Base-by-base conservation (phyloP, 2,329 filamentous ascomycete genomes). In the Teratosphaeria viscida region DNA sequence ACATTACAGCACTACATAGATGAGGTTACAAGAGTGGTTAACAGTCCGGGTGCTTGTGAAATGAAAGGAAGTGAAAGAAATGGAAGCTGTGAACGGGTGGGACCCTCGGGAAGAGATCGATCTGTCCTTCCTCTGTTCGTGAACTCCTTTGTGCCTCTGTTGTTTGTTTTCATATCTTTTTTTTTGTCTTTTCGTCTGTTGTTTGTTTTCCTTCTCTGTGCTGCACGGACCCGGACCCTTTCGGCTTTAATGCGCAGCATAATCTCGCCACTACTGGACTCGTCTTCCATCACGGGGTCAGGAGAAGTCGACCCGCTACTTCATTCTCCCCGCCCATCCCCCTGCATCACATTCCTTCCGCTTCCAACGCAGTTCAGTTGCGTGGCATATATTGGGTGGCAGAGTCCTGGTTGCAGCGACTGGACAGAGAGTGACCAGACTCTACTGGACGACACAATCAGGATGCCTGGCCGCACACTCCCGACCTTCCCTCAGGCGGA, bases 401-500 rank as follows among this genome's bases (percentile, higher is more conserved):
- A 23, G 8, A 19, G 16, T 1, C 6, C 23, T 49, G n/a, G 8
- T 19, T 49, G 43, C n/a, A 49, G 43, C 43, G 19, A 8, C 23
- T 23, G 16, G 8, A 49, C 43, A 19, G 43, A n/a, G 19, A 23
- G 27, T 4, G 32, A 16, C 32, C 12, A 14, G n/a, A 11, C n/a
- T 8, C 55, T 1, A 35, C 7, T 27, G 37, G 23, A 19, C 26
- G 49, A 53, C 27, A 47, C 6, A 37, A 8, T 54, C 55, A 79
- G 67, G 63, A 96, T 95, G 89, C 89, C 91, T 66, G 85, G 85
- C 69, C 84, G 84, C 72, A 91, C 85, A 55, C 84, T 97, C 56
- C 92, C 92, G 60, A 92, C 87, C 32, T 87, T 97, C 71, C 87
- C 89, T 56, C 81, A 81, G 67, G 83, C 87, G 66, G 89, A 99